These are phyloP conservation scores for Hymenochaete sp. DNA, from an alignment of 1,284 basidiomycete genomes.

Conservation along the genomic window DNA sequence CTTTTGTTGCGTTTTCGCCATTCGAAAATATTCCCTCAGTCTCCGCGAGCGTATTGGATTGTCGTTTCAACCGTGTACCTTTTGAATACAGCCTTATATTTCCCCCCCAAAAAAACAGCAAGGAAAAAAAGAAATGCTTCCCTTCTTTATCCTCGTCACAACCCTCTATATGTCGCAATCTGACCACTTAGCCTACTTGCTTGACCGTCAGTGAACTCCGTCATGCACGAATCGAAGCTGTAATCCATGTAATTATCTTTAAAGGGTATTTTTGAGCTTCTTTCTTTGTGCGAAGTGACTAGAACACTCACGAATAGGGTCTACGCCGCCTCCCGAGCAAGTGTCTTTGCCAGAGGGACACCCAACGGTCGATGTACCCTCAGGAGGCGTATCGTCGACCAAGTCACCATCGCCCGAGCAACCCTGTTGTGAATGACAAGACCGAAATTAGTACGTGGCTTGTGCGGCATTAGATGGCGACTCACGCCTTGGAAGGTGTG, in stretches of 20 bases:
- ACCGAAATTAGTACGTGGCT: not conserved
- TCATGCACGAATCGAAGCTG: constrained; percentile 38
- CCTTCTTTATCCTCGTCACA: not conserved
- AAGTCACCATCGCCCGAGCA: constrained; percentile 40
- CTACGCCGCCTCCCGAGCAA: constrained; percentile 35
- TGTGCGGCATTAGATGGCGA: not conserved
- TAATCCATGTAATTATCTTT: constrained; percentile 40
- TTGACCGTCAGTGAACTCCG: constrained; percentile 41
- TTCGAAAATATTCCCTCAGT: too few species aligned
- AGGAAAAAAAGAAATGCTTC: too few species aligned
- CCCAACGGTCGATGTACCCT: constrained; percentile 35
- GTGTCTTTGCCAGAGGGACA: constrained; percentile 42
- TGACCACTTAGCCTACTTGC: constrained; percentile 33
- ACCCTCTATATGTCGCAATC: constrained; percentile 38
- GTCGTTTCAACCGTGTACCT: too few species aligned
- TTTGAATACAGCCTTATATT: too few species aligned
- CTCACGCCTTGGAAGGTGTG: constrained; percentile 46
- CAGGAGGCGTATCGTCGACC: constrained; percentile 44
- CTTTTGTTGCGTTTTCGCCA: too few species aligned
- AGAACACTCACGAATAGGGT: constrained; percentile 37
- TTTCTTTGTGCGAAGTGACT: too few species aligned
- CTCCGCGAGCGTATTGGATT: too few species aligned
- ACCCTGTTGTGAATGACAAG: constrained; percentile 22
- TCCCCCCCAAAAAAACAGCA: too few species aligned
- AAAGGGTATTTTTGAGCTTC: not conserved